These are phyloP conservation scores for Vigna reflexopilosa DNA, from an alignment of 306 rosid genomes.

Conservation along the genomic window DNA sequence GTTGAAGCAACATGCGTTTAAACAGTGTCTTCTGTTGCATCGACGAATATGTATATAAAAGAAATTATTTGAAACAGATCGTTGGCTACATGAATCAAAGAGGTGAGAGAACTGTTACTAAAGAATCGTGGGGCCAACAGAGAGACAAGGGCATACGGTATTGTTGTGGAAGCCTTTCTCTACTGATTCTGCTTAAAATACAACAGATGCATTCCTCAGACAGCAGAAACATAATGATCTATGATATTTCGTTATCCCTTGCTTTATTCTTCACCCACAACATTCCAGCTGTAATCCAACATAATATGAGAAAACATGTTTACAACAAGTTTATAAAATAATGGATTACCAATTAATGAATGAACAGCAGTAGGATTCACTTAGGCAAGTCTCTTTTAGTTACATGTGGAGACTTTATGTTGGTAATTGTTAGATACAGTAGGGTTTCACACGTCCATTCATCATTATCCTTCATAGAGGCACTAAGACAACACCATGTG, in stretches of 20 bases:
- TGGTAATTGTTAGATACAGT: neutral
- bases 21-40: too few species aligned
- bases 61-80: neutral
- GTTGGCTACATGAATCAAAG: neutral
- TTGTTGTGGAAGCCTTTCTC: neutral
- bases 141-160: neutral
- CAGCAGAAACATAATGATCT: neutral
- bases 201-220: too few species aligned
- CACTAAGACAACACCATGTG: neutral
- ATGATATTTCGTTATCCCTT: neutral
- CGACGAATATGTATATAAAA: neutral
- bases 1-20: too few species aligned
- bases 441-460: neutral
- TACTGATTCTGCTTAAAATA: too few species aligned
- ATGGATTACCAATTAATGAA: constrained; percentile 8
- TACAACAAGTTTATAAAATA: constrained; percentile 23
- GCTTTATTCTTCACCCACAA: neutral
- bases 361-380: neutral
- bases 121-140: neutral
- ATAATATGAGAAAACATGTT: constrained; percentile 21
- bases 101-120: neutral
- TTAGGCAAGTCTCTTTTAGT: neutral
- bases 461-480: neutral
- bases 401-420: neutral
- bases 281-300: constrained; percentile 6